Percentiles rank a stretch among this genome's conserved stretches.
Evolutionary conservation across 441 rosid species (phyloP).

Genomic region (Sinapis alba): DNA sequence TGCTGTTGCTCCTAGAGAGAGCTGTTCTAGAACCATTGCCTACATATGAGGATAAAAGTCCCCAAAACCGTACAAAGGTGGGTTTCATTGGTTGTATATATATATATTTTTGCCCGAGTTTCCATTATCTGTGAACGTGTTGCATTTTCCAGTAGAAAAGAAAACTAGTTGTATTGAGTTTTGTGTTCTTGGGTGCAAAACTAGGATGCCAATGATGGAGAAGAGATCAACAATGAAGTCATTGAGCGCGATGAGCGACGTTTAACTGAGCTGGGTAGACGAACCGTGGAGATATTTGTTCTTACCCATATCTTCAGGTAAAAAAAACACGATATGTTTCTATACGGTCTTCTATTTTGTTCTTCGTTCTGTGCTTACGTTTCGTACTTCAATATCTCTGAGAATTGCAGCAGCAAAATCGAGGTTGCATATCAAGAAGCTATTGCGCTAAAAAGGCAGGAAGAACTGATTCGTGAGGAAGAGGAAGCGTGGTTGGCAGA

Average conservation of each 20-base stretch:
- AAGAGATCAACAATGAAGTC: constrained; percentile 79
- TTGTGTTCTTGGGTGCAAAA: constrained; percentile 16
- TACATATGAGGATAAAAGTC: constrained; percentile 88
- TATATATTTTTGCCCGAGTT: neutral
- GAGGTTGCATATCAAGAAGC: constrained; percentile 96
- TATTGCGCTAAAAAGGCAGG: constrained; percentile 89
- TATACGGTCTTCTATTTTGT: neutral
- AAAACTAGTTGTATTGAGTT: neutral
- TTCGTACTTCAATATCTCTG: constrained; percentile 1
- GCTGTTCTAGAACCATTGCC: constrained; percentile 75
- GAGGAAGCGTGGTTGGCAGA: constrained; percentile 89
- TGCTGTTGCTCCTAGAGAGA: constrained; percentile 74
- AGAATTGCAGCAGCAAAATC: constrained; percentile 67
- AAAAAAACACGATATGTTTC: constrained; percentile 14
- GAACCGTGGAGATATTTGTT: constrained; percentile 91
- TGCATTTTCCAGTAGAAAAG: neutral
- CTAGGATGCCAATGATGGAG: constrained; percentile 86
- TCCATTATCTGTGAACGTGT: neutral
- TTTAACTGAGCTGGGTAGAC: constrained; percentile 87
- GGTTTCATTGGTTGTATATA: constrained; percentile 18
- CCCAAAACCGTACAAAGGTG: constrained; percentile 91
- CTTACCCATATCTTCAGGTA: constrained; percentile 93
- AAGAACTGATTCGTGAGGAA: constrained; percentile 95
- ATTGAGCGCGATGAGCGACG: constrained; percentile 88
- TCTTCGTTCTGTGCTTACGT: neutral